Percentiles rank a stretch among this genome's conserved stretches.
phyloP scores from a whole-genome alignment of 345 rosid genomes.

The Eucalyptus guilfoylei region DNA sequence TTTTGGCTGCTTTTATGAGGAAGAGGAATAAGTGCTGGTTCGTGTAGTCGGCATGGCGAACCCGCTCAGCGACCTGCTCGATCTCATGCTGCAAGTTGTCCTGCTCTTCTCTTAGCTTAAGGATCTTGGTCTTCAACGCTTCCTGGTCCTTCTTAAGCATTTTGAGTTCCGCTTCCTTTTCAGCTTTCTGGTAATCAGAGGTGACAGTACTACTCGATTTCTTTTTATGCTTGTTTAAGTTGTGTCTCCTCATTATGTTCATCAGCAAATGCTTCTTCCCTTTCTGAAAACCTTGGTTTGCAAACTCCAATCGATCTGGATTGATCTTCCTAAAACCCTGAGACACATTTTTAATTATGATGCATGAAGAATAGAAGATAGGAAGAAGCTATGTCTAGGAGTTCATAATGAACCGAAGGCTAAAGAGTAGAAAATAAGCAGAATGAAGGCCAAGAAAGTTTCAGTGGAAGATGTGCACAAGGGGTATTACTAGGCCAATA shows the following conservation, averaged over 20 bases:
- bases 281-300: slow-evolving; percentile 38
- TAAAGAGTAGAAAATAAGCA: neutral
- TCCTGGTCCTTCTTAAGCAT: neutral
- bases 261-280: slow-evolving; percentile 47
- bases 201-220: neutral
- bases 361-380: too few species aligned
- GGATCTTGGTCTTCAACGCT: slow-evolving; percentile 24
- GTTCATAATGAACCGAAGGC: neutral
- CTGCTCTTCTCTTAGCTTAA: slow-evolving; percentile 22
- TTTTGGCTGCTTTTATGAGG: slow-evolving; percentile 20
- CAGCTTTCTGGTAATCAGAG: neutral
- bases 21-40: slow-evolving; percentile 36
- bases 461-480: neutral
- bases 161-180: slow-evolving; percentile 9
- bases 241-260: slow-evolving; percentile 20
- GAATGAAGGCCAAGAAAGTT: neutral
- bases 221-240: neutral
- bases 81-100: slow-evolving; percentile 21
- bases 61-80: slow-evolving; percentile 15
- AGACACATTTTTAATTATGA: too few species aligned
- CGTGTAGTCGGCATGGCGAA: slow-evolving; percentile 21
- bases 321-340: slow-evolving; percentile 12
- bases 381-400: neutral
- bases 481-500: neutral
- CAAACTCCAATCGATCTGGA: slow-evolving; percentile 55